A percentile compares a stretch with the other conserved stretches of the same genome.
phyloP scores from a whole-genome alignment of 2,329 filamentous ascomycete genomes.

The Ambrosiella beaveri region DNA sequence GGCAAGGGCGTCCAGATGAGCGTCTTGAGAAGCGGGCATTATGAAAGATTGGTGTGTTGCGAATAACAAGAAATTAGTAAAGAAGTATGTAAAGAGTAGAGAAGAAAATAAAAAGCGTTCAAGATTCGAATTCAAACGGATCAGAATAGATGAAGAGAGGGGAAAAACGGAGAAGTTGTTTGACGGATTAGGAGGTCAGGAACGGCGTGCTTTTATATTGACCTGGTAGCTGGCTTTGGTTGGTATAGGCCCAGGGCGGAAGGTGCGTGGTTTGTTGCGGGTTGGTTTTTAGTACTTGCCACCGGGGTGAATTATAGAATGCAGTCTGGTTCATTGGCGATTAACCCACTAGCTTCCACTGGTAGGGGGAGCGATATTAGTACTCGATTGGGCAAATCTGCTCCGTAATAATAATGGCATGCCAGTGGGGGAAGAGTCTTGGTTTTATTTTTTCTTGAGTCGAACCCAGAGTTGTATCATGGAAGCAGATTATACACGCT shows the following conservation, averaged over 20 bases:
- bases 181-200: not conserved
- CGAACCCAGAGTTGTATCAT: no score
- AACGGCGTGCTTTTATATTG: constrained; percentile 1
- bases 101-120: constrained; percentile 1
- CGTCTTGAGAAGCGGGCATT: constrained; percentile 8
- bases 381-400: not conserved
- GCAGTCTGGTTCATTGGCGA: not conserved
- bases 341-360: not conserved
- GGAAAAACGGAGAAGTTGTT: not conserved
- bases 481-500: not conserved
- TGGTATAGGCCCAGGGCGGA: not conserved
- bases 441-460: not conserved
- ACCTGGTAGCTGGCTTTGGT: not conserved
- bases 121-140: not conserved
- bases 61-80: not conserved
- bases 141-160: constrained; percentile 1
- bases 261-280: not conserved
- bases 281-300: not conserved
- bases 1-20: constrained; percentile 14
- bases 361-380: not conserved
- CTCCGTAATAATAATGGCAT: not conserved
- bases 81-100: not conserved
- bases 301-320: not conserved
- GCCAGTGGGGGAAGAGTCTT: not conserved
- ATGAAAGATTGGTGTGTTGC: constrained; percentile 12